Evolutionary conservation across 208 protist genomes (phyloP), one percentile per base, ranked within the genome.

Genomic region (Vickermania ingenoplastis): DNA sequence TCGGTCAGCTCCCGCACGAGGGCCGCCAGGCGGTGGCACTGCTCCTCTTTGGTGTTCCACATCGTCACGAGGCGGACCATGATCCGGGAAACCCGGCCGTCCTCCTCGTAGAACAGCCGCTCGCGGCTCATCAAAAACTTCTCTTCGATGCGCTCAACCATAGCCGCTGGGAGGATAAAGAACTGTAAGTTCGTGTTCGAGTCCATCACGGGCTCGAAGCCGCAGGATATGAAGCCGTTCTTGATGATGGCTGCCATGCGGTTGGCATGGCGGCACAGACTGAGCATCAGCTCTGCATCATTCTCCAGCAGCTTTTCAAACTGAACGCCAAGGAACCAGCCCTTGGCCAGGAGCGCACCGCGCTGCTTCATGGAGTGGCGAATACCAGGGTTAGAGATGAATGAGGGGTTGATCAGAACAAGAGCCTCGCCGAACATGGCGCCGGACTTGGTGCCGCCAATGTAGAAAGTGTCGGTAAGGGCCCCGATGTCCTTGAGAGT

Each of bases 251-350:
- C 36, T 3, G 75, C 71, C 29, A 66, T 75, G 61, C 57, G 59
- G 65, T 82, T 82, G 17, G 71, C 48, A 51, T 82, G 75, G 7
- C 26, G 49, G 29, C 61, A 70, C 45, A 77, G 60, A 22, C 65
- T 59, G 13, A 71, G 57, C 45, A 68, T 56, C 24, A 82, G 59
- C 31, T 69, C n/a, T n/a, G n/a, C n/a, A n/a, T n/a, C n/a, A n/a
- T n/a, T n/a, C n/a, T n/a, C n/a, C n/a, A n/a, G n/a, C 66, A 53
- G 65, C 41, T 63, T 65, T 48, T 77, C 60, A 30, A 82, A 82
- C 58, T 82, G 75, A 21, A 68, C 59, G 45, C 75, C 75, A 13
- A 82, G 63, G 50, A 82, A 51, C 69, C 71, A 82, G 25, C 75
- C 75, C 63, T 82, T 82, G 11, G 75, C 71, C 17, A 82, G 59